Evolutionary conservation across 345 rosid species (phyloP), one percentile per base, ranked within the genome.

Genomic region (Gossypium sturtianum): DNA sequence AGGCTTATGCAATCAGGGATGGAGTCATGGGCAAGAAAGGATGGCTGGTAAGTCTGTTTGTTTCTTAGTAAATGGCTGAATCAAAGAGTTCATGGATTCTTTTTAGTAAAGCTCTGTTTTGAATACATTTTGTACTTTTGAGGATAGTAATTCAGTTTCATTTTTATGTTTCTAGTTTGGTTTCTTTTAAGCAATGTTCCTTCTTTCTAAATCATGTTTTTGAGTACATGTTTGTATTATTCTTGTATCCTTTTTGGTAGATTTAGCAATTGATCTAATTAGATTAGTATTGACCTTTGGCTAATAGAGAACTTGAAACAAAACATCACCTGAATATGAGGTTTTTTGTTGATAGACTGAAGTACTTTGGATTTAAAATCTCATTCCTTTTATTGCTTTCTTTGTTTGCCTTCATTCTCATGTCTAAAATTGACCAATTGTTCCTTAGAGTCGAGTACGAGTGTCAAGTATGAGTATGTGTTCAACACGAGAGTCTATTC

Each of bases 1-100:
- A 89, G 84, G 97, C 92, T 77, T 90, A 86, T 77, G 97, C 92
- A 58, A 87, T 92, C 83, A 88, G 78, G 82, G 94, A 87, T 11
- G 98, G 98, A 3, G 93, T 87, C 13, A 82, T 89, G 78, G 97
- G 97, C 84, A 85, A 89, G 79, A 88, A 92, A 11, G 98, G 97
- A 47, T 94, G 97, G 98, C 52, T 90, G 97, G 97, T 94, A 90
- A 87, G 90, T 56, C 77, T 74, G 61, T 68, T 70, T 62, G 16
- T 85, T 20, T 77, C 45, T 63, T 16, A 65, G 15, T 19, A 19
- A 41, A 54, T 57, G 38, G 54, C 34, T 62, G 56, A 25, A 45
- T 53, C 23, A 8, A 22, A 20, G 54, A 45, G 29, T 64, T 41
- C 16, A n/a, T 41, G 48, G 48, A 64, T 27, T 29, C 19, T 34